A percentile compares a stretch with the other conserved stretches of the same genome.
These are phyloP conservation scores for Xylaria arbuscula DNA, from an alignment of 2,329 filamentous ascomycete genomes.

Conservation along the genomic window DNA sequence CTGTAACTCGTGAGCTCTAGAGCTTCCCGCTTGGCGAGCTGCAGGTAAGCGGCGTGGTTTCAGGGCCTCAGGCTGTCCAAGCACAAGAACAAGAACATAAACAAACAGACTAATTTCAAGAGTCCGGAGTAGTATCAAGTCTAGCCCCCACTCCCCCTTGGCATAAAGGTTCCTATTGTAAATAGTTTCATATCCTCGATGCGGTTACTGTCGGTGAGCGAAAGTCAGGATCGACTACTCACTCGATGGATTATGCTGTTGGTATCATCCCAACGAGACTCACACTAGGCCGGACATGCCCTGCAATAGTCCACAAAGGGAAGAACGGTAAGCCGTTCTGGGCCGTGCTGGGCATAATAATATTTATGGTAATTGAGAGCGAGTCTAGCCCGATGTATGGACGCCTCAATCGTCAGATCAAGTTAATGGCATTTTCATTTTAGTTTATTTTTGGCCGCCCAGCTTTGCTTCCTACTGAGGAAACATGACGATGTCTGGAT, in stretches of 20 bases:
- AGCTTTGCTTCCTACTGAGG: neutral
- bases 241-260: neutral
- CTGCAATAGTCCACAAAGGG: slow-evolving; percentile 3
- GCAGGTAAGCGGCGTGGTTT: slow-evolving; percentile 27
- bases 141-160: slow-evolving; percentile 2
- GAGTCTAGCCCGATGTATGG: slow-evolving; percentile 12
- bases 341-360: neutral
- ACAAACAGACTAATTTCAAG: slow-evolving; percentile 11
- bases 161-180: neutral
- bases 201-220: slow-evolving; percentile 32
- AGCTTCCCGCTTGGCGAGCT: slow-evolving; percentile 22
- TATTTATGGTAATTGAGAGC: slow-evolving; percentile 11
- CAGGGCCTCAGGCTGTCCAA: slow-evolving; percentile 6
- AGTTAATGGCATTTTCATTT: slow-evolving; percentile 11
- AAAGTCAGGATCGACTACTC: slow-evolving; percentile 5
- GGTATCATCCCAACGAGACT: slow-evolving; percentile 15
- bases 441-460: neutral
- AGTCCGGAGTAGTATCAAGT: slow-evolving; percentile 15
- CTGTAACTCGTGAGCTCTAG: slow-evolving; percentile 18
- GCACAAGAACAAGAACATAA: neutral
- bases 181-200: neutral
- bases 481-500: slow-evolving; percentile 12
- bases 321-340: slow-evolving; percentile 12
- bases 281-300: slow-evolving; percentile 1
- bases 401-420: neutral